Evolutionary conservation across 106 monocot genomes (phyloP), one percentile per base, ranked within the genome.

Genomic region (Dactylorhiza incarnata): DNA sequence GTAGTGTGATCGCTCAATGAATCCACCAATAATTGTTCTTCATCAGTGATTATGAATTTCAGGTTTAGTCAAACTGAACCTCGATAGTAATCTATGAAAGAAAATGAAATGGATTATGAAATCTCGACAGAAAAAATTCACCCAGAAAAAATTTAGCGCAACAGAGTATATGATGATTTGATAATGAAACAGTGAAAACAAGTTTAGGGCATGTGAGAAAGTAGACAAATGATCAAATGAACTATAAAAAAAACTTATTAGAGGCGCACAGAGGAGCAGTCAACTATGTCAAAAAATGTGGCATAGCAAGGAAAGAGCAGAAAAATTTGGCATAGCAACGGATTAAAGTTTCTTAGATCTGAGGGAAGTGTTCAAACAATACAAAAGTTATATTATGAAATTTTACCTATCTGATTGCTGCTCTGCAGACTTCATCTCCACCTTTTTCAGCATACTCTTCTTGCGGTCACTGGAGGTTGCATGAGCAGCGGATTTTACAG

Each of bases 351-450:
- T 0, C 13, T 7, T 5, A 11, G 47, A n/a, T n/a, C n/a, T 19
- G 2, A 15, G 5, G 1, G 43, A 66, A 66, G n/a, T 5, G 15
- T 10, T 52, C 15, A 63, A 63, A 20, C 65, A 24, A 26, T 65
- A 3, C 9, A 68, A 44, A 17, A 5, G 11, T 1, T 46, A 12
- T 0, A 17, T 11, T 9, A 68, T 7, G 24, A 69, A 13, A 4
- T 8, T 59, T 88, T 72, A 88, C 84, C 87, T 68, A 24, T 63
- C 45, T 74, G 87, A 22, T 73, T 81, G 78, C 23, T 75, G 43
- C 44, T 72, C 49, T 23, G 72, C 1, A n/a, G 77, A 7, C 55
- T 81, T 85, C 4, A 70, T 58, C 50, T 85, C 76, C 5, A 43
- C 63, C 72, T 83, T 83, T 78, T 66, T 88, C 15, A 73, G 9